Base-by-base conservation (phyloP, 225 moss, liverwort and hornwort species). In the Neckera pumila region DNA sequence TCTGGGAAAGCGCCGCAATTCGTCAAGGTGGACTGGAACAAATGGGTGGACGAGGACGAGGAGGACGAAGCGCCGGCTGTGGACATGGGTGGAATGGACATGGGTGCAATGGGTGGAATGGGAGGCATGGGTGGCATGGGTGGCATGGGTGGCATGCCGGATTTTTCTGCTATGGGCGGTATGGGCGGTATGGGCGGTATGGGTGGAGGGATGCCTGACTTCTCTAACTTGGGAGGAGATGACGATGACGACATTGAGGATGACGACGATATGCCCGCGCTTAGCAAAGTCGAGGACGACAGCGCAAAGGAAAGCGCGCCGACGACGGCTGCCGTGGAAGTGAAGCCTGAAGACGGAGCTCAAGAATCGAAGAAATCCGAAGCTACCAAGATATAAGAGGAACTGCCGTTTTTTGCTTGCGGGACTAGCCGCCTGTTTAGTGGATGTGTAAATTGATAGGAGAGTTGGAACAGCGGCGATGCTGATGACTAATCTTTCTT, bases 11-110 rank as follows among this genome's bases (percentile, higher is more conserved):
- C 97, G 62, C 97, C 97, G 4, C 93, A 96, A 87, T 97, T 95
- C 83, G 90, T 98, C 54, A 98, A 96, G 89, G 98, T 94, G 85
- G 98, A 98, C 91, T 98, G 98, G 98, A 96, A 97, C 92, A 98
- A 95, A 81, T 98, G 98, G 98, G 96, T 98, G 81, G 98, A 98
- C 60, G 98, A 98, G 90, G 97, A 98, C 66, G 98, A 98, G 89
- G 98, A 98, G 90, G 90, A 98, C 22, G 97, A 98, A 49, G 96
- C 94, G 25, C 97, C 96, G 7, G 87, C 91, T 76, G 86, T 95
- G 88, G 95, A 93, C 18, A 91, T 94, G 91, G 88, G 92, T 2
- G 93, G 88, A 4, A 88, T 91, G 89, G 94, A 93, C 0, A 94
- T 94, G 94, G 88, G 87, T 0, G 91, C 87, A 0, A 93, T 93